Base-by-base conservation (phyloP, 768 basidiomycete genomes). In the Infundibulicybe gibba region DNA sequence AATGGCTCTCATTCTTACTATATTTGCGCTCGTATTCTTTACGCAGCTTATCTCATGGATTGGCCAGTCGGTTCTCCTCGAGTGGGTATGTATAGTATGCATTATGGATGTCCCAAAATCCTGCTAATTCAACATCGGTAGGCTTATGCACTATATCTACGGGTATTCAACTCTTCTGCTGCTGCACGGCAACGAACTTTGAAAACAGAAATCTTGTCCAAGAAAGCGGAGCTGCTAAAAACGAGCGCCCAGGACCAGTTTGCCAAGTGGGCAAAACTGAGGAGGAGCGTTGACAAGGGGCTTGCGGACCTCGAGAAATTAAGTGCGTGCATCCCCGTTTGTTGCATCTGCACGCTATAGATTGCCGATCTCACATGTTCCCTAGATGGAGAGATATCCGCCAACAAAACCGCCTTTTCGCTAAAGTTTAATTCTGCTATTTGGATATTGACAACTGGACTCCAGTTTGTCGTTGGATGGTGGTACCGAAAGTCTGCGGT, bases 191-290 rank as follows among this genome's bases (percentile, higher is more conserved):
- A 94, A 59, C 73, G 77, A 17, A 66, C 74, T 50, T 82, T 97
- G 55, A 93, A 95, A 66, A 69, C 77, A 6, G 85, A 94, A 46
- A 80, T 97, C 25, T 73, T 97, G 38, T 63, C 69, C 21, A 85
- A 82, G 32, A 94, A 94, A 67, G 76, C 87, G 19, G 92, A 97
- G 61, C 81, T 98, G 3, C 64, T 87, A 52, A 83, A 83, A 61
- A 98, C 94, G 31, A 93, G 90, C 57, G 89, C 93, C 14, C 97
- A 98, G 62, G 94, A 97, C 60, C 90, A 98, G 60, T 99, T 99
- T 62, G 91, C 94, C 15, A 97, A 93, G 69, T 98, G 97, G 95
- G 95, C 95, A 40, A 94, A 93, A 69, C 69, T 98, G 60, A 71
- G 89, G 56, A 69, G 97, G 54, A 90, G 79, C 55, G 81, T 97